phyloP scores from a whole-genome alignment of 1,139 yeast species.

The Pichia sp. region DNA sequence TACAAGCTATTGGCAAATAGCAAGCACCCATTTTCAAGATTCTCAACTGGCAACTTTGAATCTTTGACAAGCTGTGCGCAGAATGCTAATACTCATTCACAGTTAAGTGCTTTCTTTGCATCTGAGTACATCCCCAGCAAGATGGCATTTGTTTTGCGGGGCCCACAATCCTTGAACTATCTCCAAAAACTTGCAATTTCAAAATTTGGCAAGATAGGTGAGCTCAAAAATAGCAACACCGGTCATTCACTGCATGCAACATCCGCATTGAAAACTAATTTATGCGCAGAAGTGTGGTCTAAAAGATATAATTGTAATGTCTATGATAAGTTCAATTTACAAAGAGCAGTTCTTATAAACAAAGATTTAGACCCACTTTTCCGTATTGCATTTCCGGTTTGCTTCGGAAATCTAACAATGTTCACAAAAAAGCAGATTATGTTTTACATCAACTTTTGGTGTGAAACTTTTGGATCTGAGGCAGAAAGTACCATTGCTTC shows the following conservation, averaged over 20 bases:
- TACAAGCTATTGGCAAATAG: constrained; percentile 45
- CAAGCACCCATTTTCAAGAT: constrained; percentile 42
- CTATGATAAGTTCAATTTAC: constrained; percentile 8
- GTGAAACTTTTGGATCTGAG: constrained; percentile 61
- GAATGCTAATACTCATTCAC: constrained; percentile 27
- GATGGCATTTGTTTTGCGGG: constrained; percentile 54
- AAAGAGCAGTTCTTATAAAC: constrained; percentile 21
- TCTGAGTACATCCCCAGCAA: constrained; percentile 36
- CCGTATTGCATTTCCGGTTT: constrained; percentile 26
- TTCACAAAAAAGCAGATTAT: constrained; percentile 13
- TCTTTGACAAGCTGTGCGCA: constrained; percentile 31
- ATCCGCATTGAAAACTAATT: constrained; percentile 4
- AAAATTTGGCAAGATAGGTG: constrained; percentile 34
- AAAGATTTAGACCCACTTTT: constrained; percentile 18
- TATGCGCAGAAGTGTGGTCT: constrained; percentile 20
- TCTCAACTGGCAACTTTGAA: constrained; percentile 43
- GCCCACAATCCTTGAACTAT: constrained; percentile 58
- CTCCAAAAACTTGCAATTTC: constrained; percentile 47
- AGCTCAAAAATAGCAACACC: neutral
- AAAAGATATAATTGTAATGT: constrained; percentile 15
- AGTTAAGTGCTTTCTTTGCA: constrained; percentile 33
- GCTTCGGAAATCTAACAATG: neutral
- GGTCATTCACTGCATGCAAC: neutral
- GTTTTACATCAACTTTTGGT: constrained; percentile 44
- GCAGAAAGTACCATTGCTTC: constrained; percentile 38